Conservation (phyloP, 2,329 filamentous ascomycete genomes). For the Rhinocladiella similis region DNA sequence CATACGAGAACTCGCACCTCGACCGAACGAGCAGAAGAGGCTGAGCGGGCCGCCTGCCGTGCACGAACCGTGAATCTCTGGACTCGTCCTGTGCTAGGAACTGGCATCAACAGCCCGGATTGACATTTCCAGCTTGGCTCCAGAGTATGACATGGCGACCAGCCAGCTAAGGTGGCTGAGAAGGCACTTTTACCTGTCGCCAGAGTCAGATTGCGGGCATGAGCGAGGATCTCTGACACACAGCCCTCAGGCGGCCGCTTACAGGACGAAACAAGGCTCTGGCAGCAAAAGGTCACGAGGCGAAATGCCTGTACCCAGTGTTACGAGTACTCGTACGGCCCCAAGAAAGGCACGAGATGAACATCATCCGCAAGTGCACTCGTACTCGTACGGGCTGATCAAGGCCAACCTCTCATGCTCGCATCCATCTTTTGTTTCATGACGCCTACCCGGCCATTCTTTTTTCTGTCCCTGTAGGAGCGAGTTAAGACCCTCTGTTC, state of each 20-base stretch:
- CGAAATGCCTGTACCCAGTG: neutral
- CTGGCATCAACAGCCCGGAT: neutral
- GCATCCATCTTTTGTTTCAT: neutral
- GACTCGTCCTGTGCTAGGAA: too few relatives aligned
- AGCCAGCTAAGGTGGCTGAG: too few relatives aligned
- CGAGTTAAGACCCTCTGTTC: too few relatives aligned
- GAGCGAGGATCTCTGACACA: too few relatives aligned
- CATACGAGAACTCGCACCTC: constrained; percentile 1
- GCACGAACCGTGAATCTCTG: too few relatives aligned
- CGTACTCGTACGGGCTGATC: constrained; percentile 10
- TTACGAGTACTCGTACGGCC: too few relatives aligned
- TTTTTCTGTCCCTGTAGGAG: neutral
- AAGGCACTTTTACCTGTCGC: too few relatives aligned
- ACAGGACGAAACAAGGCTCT: neutral
- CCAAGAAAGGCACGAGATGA: neutral
- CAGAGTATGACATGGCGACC: too few relatives aligned
- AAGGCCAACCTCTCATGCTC: constrained; percentile 6
- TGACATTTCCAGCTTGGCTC: neutral
- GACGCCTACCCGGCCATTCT: neutral
- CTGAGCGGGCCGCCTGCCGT: too few relatives aligned
- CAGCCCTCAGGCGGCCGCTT: neutral
- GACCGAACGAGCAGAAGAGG: too few relatives aligned
- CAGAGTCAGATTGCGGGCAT: too few relatives aligned
- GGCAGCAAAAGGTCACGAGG: neutral
- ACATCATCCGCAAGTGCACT: neutral